Conservation (phyloP, 306 rosid genomes). For the Cicer judaicum region DNA sequence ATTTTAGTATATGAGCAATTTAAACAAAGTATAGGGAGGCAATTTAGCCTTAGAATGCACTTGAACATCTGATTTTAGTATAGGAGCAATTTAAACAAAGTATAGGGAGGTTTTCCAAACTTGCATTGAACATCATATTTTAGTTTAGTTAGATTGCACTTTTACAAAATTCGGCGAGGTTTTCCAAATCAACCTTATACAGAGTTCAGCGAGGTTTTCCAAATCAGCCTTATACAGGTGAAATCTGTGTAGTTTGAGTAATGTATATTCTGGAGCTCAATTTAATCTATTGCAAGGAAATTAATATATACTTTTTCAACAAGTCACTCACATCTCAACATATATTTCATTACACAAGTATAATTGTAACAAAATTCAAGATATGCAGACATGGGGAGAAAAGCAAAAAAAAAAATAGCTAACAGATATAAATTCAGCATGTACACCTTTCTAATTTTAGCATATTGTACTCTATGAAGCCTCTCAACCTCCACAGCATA, state of each 20-base stretch:
- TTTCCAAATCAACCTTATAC: not conserved
- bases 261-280: slow-evolving; percentile 30
- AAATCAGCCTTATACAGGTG: not conserved
- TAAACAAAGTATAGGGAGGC: too few species aligned
- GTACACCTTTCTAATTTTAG: slow-evolving; percentile 3
- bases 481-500: slow-evolving; percentile 16
- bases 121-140: too few species aligned
- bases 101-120: too few species aligned
- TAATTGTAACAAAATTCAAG: not conserved
- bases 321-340: not conserved
- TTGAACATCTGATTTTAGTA: too few species aligned
- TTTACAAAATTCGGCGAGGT: too few species aligned
- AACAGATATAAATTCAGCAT: not conserved
- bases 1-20: too few species aligned
- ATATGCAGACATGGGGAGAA: too few species aligned
- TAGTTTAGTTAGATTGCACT: too few species aligned
- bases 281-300: not conserved
- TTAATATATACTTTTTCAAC: slow-evolving; percentile 4
- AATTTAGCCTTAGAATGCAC: too few species aligned
- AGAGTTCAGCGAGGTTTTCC: slow-evolving; percentile 17
- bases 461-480: not conserved
- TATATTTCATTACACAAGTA: not conserved
- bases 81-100: too few species aligned
- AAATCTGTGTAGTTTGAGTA: slow-evolving; percentile 22
- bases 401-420: too few species aligned